Conservation (phyloP, 2,329 filamentous ascomycete genomes). For the Lecanicillium sp. region DNA sequence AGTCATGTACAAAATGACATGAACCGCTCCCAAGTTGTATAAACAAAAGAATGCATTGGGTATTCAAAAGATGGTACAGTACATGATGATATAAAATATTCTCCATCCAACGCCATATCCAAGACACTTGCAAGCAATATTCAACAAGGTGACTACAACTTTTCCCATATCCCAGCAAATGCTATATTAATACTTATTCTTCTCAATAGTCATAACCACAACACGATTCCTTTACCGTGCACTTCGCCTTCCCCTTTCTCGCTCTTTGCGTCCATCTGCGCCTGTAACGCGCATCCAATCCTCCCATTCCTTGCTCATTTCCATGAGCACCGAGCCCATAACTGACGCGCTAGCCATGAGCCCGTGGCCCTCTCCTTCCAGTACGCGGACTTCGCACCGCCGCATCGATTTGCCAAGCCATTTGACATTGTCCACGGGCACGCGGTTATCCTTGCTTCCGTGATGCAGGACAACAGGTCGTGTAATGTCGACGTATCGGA, state of each 20-base stretch:
- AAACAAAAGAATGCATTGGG: no score
- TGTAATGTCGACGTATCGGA: constrained; percentile 94
- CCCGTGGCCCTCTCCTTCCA: constrained; percentile 89
- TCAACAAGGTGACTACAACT: no score
- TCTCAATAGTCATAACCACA: no score
- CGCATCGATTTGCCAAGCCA: constrained; percentile 95
- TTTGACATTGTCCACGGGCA: constrained; percentile 88
- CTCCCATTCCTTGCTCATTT: constrained; percentile 91
- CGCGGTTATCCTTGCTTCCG: constrained; percentile 79
- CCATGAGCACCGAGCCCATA: constrained; percentile 90
- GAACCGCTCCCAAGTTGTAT: no score
- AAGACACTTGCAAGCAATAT: no score
- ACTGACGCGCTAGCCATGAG: constrained; percentile 90
- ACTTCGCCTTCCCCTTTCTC: neutral
- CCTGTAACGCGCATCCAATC: constrained; percentile 65
- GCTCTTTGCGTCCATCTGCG: constrained; percentile 21
- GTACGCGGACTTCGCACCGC: constrained; percentile 79
- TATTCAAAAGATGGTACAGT: no score
- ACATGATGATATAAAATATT: no score
- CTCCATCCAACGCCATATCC: no score
- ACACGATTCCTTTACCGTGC: no score
- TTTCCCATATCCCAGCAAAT: no score
- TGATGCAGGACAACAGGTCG: constrained; percentile 90
- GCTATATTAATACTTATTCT: no score
- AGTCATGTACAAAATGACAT: no score